phyloP scores from a whole-genome alignment of 192 early-diverging fungal species.

The Geranomyces variabilis region DNA sequence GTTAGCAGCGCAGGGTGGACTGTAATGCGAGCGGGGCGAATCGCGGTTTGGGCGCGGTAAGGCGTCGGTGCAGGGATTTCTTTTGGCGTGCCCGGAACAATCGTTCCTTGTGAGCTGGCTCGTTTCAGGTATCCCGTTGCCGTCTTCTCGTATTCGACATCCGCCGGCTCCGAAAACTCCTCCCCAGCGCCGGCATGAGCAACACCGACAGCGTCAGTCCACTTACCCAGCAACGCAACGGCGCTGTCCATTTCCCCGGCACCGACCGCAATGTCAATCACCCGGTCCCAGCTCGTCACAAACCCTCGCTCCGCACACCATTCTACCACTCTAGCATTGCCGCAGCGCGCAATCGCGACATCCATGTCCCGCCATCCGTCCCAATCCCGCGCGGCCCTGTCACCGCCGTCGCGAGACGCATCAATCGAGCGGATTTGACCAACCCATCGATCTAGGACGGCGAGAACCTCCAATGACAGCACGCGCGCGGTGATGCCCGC shows the following conservation, averaged over 20 bases:
- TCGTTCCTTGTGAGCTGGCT: not conserved
- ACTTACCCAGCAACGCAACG: not conserved
- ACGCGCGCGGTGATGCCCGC: not conserved
- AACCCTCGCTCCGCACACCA: constrained; percentile 13
- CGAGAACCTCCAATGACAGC: not conserved
- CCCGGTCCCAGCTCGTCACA: constrained; percentile 1
- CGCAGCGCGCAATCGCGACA: constrained; percentile 1
- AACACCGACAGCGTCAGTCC: not conserved
- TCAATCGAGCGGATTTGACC: not conserved
- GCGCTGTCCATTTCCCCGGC: not conserved
- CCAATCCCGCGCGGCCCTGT: not conserved
- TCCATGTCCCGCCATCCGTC: constrained; percentile 1
- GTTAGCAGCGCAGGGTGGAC: not conserved
- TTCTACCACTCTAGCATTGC: not conserved
- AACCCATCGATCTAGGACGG: constrained; percentile 2
- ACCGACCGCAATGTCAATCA: not conserved
- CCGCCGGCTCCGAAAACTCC: no score
- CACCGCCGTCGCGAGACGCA: no score
- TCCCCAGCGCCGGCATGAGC: no score
- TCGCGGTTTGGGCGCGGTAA: not conserved
- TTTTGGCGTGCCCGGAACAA: not conserved
- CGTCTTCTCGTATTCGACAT: no score
- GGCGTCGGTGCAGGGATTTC: not conserved
- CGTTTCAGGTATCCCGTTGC: not conserved
- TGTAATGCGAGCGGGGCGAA: not conserved